Evolutionary conservation across 1,139 yeast genomes (phyloP), one percentile per base, ranked within the genome.

Genomic region (Geotrichum klebahnii): DNA sequence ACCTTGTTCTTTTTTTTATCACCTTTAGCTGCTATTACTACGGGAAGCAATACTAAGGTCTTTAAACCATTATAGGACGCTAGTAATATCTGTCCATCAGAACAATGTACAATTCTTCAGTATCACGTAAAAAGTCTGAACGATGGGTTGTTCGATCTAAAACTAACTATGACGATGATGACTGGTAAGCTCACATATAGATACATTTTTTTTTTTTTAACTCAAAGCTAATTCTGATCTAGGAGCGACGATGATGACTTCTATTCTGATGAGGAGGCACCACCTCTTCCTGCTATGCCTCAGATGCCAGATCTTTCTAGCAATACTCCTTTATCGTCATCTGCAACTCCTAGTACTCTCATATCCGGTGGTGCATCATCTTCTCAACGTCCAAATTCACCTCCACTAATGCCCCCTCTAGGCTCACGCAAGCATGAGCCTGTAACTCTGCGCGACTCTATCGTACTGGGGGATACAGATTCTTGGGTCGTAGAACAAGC

Each of bases 121-220:
- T 67, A 12, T 65, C 66, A 16, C 64, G 72, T 12, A 65, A 65
- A 55, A 69, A 68, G 55, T 68, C 72, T 42, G 63, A 62, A 53
- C 63, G 72, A 16, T 68, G 72, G 72, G 70, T 67, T 6, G 63
- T 61, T 40, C 65, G 67, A 5, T 59, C 66, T 1, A 59, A 59
- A 31, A 61, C 62, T 5, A 58, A 64, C 22, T 68, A 68, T 51
- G 71, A 59, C 28, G 62, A 58, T 17, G 59, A 58, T 35, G 60
- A 60, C 43, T 61, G 49, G 51, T 42, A 32, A 32, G 53, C 59
- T 14, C 6, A 6, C 8, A 20, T n/a, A 6, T 12, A 33, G 4
- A 5, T 22, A 8, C 20, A 23, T 20, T 19, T 6, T 23, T 22
- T 33, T 10, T 34, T 32, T 22, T 22, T 19, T n/a, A 26, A 4